Evolutionary conservation across 1,139 yeast species (phyloP).

Genomic region (Pneumocystis murina): DNA sequence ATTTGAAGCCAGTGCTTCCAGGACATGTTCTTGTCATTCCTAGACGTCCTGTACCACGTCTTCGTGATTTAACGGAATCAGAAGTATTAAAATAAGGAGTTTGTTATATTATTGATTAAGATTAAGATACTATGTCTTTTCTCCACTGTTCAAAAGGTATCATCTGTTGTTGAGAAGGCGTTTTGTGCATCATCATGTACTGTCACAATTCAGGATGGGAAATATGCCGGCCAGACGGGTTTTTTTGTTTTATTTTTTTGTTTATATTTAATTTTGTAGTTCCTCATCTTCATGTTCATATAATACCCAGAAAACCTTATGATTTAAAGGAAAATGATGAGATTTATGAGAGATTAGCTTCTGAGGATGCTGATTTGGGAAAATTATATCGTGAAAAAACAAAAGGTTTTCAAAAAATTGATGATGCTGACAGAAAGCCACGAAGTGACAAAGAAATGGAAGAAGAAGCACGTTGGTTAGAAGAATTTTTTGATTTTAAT

Average conservation of each 20-base stretch:
- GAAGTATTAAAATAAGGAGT: conserved; percentile 51
- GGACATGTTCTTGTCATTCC: conserved; percentile 88
- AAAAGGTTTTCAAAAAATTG: conserved; percentile 27
- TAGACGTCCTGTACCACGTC: conserved; percentile 42
- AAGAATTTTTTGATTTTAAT: conserved; percentile 27
- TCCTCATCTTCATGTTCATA: conserved; percentile 36
- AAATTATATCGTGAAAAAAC: conserved; percentile 15
- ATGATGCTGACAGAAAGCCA: conserved; percentile 36
- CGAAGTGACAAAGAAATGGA: conserved; percentile 49
- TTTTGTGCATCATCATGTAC: conserved; percentile 69
- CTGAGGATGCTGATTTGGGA: conserved; percentile 26
- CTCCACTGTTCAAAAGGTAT: conserved; percentile 53
- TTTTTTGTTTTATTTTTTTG: conserved; percentile 57
- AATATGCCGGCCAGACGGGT: conserved; percentile 82
- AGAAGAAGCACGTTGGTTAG: conserved; percentile 43
- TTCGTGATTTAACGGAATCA: conserved; percentile 49
- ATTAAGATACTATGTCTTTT: conserved; percentile 27
- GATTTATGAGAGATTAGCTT: conserved; percentile 48
- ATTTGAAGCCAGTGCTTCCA: conserved; percentile 71
- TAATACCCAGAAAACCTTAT: conserved; percentile 60
- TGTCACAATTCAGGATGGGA: conserved; percentile 81
- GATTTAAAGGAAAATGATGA: conserved; percentile 40
- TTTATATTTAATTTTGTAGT: not conserved
- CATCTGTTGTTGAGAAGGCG: conserved; percentile 42
- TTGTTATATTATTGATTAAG: not conserved